These are phyloP conservation scores for Brassica napus DNA, from an alignment of 345 rosid genomes.

Conservation along the genomic window Da-Ae NC_063447.1:14931501-14932000, in stretches of 20 bases:
- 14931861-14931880: too few relatives aligned
- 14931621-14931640: neutral
- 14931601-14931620: conserved; percentile 28
- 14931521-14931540: conserved; percentile 7
- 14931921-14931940: too few relatives aligned
- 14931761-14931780: neutral
- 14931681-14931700: neutral
- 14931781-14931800: neutral
- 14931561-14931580: neutral
- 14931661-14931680: neutral
- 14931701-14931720: neutral
- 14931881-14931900: too few relatives aligned
- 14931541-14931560: neutral
- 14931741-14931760: neutral
- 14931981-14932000: too few relatives aligned
- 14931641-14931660: conserved; percentile 12
- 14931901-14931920: too few relatives aligned
- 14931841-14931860: too few relatives aligned
- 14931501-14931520: neutral
- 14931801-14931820: neutral
- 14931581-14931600: neutral
- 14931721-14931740: neutral
- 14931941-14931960: too few relatives aligned
- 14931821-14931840: neutral
- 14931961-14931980: too few relatives aligned